Percentiles rank a stretch among this genome's conserved stretches.
Evolutionary conservation across 75 land plant genomes (phyloP).

Genomic region (Sequoiadendron giganteum): DNA sequence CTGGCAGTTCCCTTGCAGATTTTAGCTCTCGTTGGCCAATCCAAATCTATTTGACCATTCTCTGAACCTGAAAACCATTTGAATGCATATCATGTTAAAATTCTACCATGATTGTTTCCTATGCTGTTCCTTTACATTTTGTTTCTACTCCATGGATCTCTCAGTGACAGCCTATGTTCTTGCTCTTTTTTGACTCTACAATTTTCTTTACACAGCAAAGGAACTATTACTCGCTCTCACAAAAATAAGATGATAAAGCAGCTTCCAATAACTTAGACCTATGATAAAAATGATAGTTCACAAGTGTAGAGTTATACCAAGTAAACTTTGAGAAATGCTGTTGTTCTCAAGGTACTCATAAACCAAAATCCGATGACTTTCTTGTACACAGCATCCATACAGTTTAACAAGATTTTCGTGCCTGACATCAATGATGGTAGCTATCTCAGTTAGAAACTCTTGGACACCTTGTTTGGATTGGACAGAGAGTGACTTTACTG

Average conservation of each 20-base stretch:
- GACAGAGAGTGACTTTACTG: constrained; percentile 50
- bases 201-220: background rate
- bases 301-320: constrained; percentile 23
- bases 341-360: constrained; percentile 60
- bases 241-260: background rate
- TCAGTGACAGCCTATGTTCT: background rate
- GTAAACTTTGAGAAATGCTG: constrained; percentile 40
- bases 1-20: constrained; percentile 38
- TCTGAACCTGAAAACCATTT: constrained; percentile 16
- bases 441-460: constrained; percentile 60
- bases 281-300: background rate
- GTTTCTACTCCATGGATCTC: background rate
- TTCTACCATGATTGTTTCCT: background rate
- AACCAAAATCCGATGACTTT: constrained; percentile 43
- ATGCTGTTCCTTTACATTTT: background rate
- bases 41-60: constrained; percentile 4
- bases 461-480: constrained; percentile 50
- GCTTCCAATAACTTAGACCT: background rate
- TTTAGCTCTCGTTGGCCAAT: constrained; percentile 35
- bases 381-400: constrained; percentile 55
- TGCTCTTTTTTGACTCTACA: background rate
- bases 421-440: constrained; percentile 32
- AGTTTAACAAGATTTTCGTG: constrained; percentile 60
- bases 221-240: background rate
- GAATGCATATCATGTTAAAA: background rate